A percentile compares a stretch with the other conserved stretches of the same genome.
Conservation (phyloP, 208 protist species). For the Leptomonas pyrrhocoris region DNA sequence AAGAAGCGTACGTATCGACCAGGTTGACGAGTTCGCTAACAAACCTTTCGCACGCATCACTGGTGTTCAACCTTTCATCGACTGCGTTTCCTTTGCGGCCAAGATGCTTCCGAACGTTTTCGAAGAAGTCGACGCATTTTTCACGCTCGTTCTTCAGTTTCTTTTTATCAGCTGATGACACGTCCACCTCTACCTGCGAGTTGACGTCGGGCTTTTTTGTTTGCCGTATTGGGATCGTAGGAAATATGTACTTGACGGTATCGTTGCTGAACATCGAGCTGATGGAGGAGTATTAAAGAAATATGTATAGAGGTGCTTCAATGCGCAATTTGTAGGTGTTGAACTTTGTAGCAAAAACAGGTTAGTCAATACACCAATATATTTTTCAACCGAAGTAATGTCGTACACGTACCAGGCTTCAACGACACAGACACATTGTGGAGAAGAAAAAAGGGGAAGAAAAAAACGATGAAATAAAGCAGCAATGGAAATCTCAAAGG, state of each 20-base stretch:
- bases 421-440: neutral
- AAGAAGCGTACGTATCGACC: slow-evolving; percentile 43
- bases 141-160: slow-evolving; percentile 41
- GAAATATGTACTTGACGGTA: slow-evolving; percentile 17
- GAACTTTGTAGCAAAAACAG: neutral
- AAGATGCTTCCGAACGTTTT: slow-evolving; percentile 33
- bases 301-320: no score
- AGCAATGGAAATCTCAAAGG: no score
- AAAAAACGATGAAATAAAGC: slow-evolving; percentile 12
- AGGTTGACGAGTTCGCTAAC: slow-evolving; percentile 27
- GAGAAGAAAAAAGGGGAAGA: slow-evolving; percentile 11
- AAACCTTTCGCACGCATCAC: slow-evolving; percentile 36
- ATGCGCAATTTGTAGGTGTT: neutral
- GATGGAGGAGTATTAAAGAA: no score
- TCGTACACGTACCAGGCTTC: neutral
- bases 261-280: slow-evolving; percentile 20
- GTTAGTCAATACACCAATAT: slow-evolving; percentile 1
- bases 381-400: neutral
- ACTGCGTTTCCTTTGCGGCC: slow-evolving; percentile 17
- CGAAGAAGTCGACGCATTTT: slow-evolving; percentile 41
- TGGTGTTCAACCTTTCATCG: slow-evolving; percentile 22
- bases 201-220: slow-evolving; percentile 31
- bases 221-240: slow-evolving; percentile 23
- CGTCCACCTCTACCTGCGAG: slow-evolving; percentile 37
- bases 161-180: slow-evolving; percentile 41